These are phyloP conservation scores for Linum trigynum DNA, from an alignment of 345 rosid genomes.

Conservation along the genomic window DNA sequence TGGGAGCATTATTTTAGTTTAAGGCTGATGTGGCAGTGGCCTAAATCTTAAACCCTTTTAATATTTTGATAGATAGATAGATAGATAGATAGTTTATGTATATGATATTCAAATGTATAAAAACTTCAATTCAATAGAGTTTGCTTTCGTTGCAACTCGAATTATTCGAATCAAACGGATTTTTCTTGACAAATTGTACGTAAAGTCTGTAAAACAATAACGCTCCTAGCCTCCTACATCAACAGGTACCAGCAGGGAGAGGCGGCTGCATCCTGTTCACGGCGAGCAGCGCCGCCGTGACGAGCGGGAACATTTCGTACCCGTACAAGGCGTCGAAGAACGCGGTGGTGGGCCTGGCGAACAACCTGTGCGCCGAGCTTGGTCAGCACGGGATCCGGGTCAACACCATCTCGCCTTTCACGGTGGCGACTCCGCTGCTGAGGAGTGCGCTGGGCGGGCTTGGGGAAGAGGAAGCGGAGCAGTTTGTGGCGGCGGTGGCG, in stretches of 20 bases:
- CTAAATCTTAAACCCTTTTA: no score
- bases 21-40: no score
- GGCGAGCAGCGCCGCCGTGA: neutral
- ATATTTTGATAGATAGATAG: no score
- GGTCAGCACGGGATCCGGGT: constrained; percentile 4
- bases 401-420: neutral
- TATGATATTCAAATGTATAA: no score
- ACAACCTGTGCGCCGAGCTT: neutral
- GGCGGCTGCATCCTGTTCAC: constrained; percentile 6
- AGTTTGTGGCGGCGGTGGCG: neutral
- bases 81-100: no score
- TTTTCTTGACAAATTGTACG: no score
- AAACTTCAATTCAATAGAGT: no score
- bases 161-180: no score
- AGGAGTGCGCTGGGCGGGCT: neutral
- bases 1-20: no score
- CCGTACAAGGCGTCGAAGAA: neutral
- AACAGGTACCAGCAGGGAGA: neutral
- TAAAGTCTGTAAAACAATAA: neutral
- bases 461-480: neutral
- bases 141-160: no score
- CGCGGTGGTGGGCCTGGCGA: neutral
- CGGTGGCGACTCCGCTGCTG: neutral
- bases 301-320: neutral
- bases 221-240: neutral